Evolutionary conservation across 1,284 basidiomycete genomes (phyloP).

Genomic region (Cryptococcus hybrid): DNA sequence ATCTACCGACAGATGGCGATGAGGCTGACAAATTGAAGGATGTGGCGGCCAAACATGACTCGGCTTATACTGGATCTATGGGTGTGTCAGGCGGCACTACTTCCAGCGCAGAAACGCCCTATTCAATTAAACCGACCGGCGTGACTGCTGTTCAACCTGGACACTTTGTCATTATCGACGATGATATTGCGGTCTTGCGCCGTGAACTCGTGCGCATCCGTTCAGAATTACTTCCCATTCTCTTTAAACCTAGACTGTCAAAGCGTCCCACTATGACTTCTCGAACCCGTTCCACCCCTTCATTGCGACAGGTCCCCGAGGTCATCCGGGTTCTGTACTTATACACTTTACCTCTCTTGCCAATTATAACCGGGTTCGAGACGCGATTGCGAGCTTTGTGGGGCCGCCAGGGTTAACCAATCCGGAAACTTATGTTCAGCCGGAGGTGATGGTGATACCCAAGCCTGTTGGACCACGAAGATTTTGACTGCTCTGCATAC

Average conservation of each 20-base stretch:
- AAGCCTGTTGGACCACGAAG: conserved; percentile 92
- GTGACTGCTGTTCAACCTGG: conserved; percentile 1
- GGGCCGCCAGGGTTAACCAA: conserved; percentile 29
- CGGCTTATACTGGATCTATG: conserved; percentile 22
- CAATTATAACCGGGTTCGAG: conserved; percentile 83
- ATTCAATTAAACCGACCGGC: conserved; percentile 7
- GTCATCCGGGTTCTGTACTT: conserved; percentile 54
- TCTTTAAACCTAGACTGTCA: conserved; percentile 44
- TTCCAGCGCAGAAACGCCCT: conserved; percentile 8
- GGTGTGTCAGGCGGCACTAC: background rate
- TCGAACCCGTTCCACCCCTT: conserved; percentile 68
- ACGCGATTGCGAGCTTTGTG: conserved; percentile 72
- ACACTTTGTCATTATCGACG: conserved; percentile 79
- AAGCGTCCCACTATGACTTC: conserved; percentile 73
- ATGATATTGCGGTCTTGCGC: conserved; percentile 72
- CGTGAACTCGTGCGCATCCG: conserved; percentile 66
- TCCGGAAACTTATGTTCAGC: conserved; percentile 47
- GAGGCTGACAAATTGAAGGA: conserved; percentile 9
- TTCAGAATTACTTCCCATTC: conserved; percentile 57
- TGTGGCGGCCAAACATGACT: conserved; percentile 24
- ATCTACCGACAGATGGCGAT: conserved; percentile 60
- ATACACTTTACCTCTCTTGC: conserved; percentile 86
- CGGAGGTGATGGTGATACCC: conserved; percentile 90
- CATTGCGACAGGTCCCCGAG: conserved; percentile 57
- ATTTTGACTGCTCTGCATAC: conserved; percentile 86